Base-by-base conservation (phyloP, 768 basidiomycete species). In the Kwoniella sp. region DNA sequence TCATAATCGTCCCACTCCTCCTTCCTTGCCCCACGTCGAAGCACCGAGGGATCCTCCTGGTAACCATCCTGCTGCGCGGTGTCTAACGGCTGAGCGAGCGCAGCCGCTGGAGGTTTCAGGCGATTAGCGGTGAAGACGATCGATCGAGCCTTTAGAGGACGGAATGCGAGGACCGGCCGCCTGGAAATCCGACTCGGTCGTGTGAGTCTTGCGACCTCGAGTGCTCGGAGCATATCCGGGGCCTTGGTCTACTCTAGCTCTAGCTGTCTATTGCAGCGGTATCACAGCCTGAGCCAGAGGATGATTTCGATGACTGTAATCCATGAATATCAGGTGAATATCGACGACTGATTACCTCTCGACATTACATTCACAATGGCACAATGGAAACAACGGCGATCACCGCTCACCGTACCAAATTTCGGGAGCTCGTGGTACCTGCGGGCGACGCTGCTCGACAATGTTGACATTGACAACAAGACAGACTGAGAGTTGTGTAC, bases 111-210 rank as follows among this genome's bases (percentile, higher is more conserved):
- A 12, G 47, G 54, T n/a, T 47, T 47, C 1, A 41, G n/a, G 30
- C 48, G 65, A 56, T 37, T 26, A 45, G 15, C 15, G 20, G 41
- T 45, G 11, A 17, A 45, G 23, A n/a, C 34, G 48, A 61, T 50
- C 50, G 54, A 63, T 54, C 59, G 59, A 45, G 13, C 34, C 13
- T 37, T n/a, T n/a, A n/a, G 34, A 5, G 34, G 13, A 7, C 41
- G 29, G 41, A 45, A 45, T 8, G 15, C 20, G 30, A 68, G 31
- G 25, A 56, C 37, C 12, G 71, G 68, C 52, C 71, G 65, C 52
- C 71, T 64, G 60, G 65, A 61, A 8, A 73, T 66, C 13, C 68
- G 61, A 34, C 47, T 48, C 23, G 71, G 71, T 25, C 71, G 68
- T 26, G 71, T 73, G 20, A 73, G 55, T 17, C 71, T 23, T 5